Base-by-base conservation (phyloP, 2,329 filamentous ascomycete genomes). In the Saccharata proteae region DNA sequence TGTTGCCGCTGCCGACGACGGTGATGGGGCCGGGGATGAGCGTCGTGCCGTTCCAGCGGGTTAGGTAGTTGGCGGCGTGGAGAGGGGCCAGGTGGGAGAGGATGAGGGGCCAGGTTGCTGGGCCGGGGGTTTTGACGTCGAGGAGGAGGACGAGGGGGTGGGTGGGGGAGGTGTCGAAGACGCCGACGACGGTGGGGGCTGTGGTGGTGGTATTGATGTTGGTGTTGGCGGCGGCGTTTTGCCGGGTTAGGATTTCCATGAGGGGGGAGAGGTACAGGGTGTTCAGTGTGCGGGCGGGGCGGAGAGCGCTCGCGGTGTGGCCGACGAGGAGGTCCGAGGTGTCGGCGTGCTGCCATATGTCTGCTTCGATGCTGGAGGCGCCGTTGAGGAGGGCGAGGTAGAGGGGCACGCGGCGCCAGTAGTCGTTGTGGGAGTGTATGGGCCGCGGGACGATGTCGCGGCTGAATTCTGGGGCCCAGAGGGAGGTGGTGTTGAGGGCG, bases 361-460 rank as follows among this genome's bases (percentile, higher is more conserved):
- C 51, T 13, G 51, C 51, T 35, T 55, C 50, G 7, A 53, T 30
- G 27, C 49, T 38, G 2, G 41, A 31, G 35, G 52, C 58, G 16
- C 59, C 59, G n/a, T 49, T 49, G 4, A 48, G 47, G 1, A 62
- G 42, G 3, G 59, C 58, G 13, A 45, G 40, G 30, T 54, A 58
- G 14, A 62, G 43, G 4, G 58, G 58, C 1, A 60, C 46, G 11
- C 26, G 25, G 3, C 14, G 31, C 31, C 24, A 28, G 31, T 28
- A 33, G 25, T 33, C 31, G 18, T 28, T 33, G 24, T 33, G 31
- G 9, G 31, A 33, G 14, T 33, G 58, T 30, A 44, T 49, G 16
- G 40, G 42, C 29, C 55, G 54, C 1, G 55, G 51, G 1, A 50
- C 39, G 12, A 59, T 50, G 29, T 53, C 49, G 29, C 52, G 44